Conservation (phyloP, 768 basidiomycete species). For the Leccinellum rugosiceps region DNA sequence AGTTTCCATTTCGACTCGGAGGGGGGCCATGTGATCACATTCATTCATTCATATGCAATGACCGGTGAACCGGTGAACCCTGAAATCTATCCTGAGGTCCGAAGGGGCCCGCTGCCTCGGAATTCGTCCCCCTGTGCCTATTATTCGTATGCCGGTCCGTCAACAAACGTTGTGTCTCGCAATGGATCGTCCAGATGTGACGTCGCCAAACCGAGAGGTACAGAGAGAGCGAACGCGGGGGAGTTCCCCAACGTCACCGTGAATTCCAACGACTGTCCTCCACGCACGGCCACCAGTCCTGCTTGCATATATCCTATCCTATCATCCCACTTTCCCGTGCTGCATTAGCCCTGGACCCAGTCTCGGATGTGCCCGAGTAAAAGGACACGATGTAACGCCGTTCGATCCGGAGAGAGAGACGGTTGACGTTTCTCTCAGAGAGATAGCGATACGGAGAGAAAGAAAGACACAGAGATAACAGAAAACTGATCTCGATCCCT, state of each 20-base stretch:
- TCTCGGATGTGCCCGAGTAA: not conserved
- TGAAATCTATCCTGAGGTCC: not conserved
- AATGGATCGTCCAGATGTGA: not conserved
- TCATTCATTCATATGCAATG: not conserved
- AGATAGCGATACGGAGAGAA: not conserved
- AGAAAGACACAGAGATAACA: not conserved
- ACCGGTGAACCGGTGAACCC: no score
- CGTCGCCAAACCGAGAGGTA: not conserved
- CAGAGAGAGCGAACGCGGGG: not conserved
- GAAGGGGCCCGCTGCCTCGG: not conserved
- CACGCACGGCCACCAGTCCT: not conserved
- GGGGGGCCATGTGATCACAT: not conserved
- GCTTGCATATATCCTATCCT: not conserved
- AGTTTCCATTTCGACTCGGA: not conserved
- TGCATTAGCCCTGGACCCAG: not conserved
- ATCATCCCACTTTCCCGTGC: not conserved
- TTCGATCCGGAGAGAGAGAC: not conserved
- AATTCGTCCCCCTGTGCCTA: not conserved
- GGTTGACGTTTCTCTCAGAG: not conserved
- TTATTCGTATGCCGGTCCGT: not conserved
- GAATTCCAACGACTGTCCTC: not conserved
- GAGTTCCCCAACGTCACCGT: not conserved
- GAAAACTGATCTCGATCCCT: not conserved
- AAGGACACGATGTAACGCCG: not conserved
- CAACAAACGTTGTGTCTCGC: not conserved